These are phyloP conservation scores for Phytophthora lateralis DNA, from an alignment of 352 stramenopile genomes.

Conservation along the genomic window DNA sequence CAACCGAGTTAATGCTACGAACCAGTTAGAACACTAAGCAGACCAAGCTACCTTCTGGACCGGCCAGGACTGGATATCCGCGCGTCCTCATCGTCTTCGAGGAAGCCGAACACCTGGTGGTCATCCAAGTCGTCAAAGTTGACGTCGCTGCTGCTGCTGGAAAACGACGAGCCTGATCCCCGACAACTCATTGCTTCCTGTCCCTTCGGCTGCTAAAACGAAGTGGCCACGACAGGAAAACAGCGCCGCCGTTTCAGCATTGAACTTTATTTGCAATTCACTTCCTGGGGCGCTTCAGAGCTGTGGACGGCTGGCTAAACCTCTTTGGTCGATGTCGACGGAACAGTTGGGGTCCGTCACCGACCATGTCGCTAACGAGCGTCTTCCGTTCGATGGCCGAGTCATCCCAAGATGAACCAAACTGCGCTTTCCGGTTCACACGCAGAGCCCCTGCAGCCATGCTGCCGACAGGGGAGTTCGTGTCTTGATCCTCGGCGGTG, in stretches of 20 bases:
- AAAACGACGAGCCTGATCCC: slow-evolving; percentile 47
- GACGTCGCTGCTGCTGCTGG: slow-evolving; percentile 52
- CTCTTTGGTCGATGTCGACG: slow-evolving; percentile 41
- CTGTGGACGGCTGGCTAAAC: slow-evolving; percentile 21
- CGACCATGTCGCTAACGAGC: slow-evolving; percentile 67
- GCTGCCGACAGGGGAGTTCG: slow-evolving; percentile 5
- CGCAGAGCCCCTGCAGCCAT: slow-evolving; percentile 41
- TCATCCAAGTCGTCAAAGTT: slow-evolving; percentile 73
- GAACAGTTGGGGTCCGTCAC: slow-evolving; percentile 44
- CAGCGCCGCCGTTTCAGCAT: slow-evolving; percentile 19
- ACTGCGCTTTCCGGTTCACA: slow-evolving; percentile 77
- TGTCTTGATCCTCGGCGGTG: slow-evolving; percentile 2
- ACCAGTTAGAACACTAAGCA: neutral
- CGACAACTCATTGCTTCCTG: slow-evolving; percentile 31
- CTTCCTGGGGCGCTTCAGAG: slow-evolving; percentile 30
- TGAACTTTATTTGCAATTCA: slow-evolving; percentile 32
- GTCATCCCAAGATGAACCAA: slow-evolving; percentile 82
- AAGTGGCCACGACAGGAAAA: slow-evolving; percentile 4
- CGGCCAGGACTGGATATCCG: slow-evolving; percentile 11
- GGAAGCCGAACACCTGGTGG: slow-evolving; percentile 55
- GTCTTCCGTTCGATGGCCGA: slow-evolving; percentile 81
- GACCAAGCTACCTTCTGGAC: slow-evolving; percentile 29
- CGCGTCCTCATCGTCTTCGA: slow-evolving; percentile 51
- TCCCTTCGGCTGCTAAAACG: neutral
- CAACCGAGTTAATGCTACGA: neutral